These are phyloP conservation scores for Penicillium chermesinum DNA, from an alignment of 495 filamentous ascomycete genomes.

Conservation along the genomic window DNA sequence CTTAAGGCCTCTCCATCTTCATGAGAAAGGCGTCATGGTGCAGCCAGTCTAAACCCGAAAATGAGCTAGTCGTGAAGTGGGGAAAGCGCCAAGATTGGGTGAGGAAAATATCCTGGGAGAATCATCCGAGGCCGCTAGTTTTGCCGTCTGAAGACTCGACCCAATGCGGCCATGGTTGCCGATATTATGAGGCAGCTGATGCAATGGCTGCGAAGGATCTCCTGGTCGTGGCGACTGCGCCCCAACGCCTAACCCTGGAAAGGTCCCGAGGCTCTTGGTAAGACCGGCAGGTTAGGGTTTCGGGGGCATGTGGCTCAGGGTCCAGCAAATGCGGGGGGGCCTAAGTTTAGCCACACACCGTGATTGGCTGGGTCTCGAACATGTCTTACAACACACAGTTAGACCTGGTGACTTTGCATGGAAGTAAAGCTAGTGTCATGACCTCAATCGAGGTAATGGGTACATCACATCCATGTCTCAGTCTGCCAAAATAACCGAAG, in stretches of 20 bases:
- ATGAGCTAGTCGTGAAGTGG: neutral
- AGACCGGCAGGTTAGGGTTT: neutral
- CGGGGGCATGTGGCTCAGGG: slow-evolving; percentile 1
- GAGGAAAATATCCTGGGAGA: neutral
- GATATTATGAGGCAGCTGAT: too few species aligned
- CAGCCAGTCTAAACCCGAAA: neutral
- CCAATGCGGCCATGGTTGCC: too few species aligned
- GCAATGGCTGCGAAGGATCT: too few species aligned
- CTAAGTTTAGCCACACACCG: neutral
- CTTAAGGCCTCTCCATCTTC: neutral
- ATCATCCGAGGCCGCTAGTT: neutral
- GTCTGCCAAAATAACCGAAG: slow-evolving; percentile 1
- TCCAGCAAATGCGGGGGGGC: neutral
- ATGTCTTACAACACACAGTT: slow-evolving; percentile 1
- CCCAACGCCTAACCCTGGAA: too few species aligned
- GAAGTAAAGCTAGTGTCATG: neutral
- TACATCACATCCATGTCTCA: slow-evolving; percentile 1
- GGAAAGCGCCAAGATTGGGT: neutral
- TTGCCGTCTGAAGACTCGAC: neutral
- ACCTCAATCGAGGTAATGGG: neutral
- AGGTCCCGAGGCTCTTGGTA: neutral
- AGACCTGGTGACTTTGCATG: neutral
- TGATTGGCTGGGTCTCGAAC: slow-evolving; percentile 1
- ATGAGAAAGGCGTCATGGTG: neutral
- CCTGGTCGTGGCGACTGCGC: too few species aligned